Percentiles rank a stretch among this genome's conserved stretches.
Conservation (phyloP, 2,329 filamentous ascomycete genomes). For the Torrubiella hemipterigena region DNA sequence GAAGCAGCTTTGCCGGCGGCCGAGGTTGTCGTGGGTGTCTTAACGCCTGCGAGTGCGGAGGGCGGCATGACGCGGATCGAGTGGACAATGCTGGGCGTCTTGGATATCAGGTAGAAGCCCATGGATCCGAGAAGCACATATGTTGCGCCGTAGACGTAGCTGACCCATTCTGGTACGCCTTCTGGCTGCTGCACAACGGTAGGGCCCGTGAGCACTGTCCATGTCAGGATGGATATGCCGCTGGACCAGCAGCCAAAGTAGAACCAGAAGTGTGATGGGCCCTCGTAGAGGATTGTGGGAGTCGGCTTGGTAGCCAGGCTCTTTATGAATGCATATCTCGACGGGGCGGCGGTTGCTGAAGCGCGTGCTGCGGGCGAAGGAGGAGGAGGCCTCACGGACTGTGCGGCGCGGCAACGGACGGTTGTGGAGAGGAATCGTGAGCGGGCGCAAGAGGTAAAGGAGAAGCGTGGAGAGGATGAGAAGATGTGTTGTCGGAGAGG, state of each 20-base stretch:
- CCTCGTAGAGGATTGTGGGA: conserved; percentile 51
- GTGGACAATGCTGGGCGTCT: conserved; percentile 45
- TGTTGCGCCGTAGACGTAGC: conserved; percentile 42
- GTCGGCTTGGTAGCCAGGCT: conserved; percentile 42
- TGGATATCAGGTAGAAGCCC: conserved; percentile 46
- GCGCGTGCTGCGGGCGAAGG: conserved; percentile 7
- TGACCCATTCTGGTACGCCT: conserved; percentile 43
- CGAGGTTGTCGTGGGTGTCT: conserved; percentile 5
- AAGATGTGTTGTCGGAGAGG: not conserved
- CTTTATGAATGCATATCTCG: conserved; percentile 35
- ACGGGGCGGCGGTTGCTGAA: conserved; percentile 11
- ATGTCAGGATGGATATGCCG: conserved; percentile 27
- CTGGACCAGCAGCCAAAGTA: conserved; percentile 47
- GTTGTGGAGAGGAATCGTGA: not conserved
- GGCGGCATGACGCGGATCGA: conserved; percentile 42
- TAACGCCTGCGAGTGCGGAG: conserved; percentile 8
- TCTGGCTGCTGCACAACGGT: conserved; percentile 25
- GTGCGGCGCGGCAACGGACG: conserved; percentile 3
- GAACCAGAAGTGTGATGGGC: conserved; percentile 51
- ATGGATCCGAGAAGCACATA: conserved; percentile 48
- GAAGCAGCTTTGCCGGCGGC: conserved; percentile 7
- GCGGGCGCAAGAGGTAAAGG: not conserved
- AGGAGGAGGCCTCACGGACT: not conserved
- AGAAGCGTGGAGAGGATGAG: not conserved
- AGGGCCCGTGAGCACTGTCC: conserved; percentile 22